Evolutionary conservation across 2,329 filamentous ascomycete genomes (phyloP), one percentile per base, ranked within the genome.

Genomic region (Acarospora socialis): DNA sequence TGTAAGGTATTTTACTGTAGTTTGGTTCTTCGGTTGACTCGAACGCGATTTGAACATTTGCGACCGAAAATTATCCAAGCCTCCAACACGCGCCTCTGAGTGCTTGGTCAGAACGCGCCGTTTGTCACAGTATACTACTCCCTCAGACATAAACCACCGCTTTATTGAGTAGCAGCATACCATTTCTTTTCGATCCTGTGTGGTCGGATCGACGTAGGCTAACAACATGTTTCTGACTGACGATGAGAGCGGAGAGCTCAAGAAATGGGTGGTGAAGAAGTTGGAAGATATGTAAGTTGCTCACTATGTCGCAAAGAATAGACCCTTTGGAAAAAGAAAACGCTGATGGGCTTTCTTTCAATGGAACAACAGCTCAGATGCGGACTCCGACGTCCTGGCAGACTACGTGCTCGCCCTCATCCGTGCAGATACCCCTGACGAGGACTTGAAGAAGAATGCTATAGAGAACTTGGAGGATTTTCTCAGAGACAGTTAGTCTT

Each of bases 361-460:
- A 24, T 26, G 4, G 12, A 32, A 22, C 10, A 33, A 27, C 43
- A 71, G 68, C 40, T 70, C 66, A n/a, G 70, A 74, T 47, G 70
- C 69, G 18, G 70, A 75, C 46, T 62, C 63, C 8, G 68, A 70
- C 41, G 66, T 74, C 2, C 63, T 75, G 13, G 69, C 68, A 18
- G 70, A 75, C 42, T 75, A 74, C 44, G 68, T 74, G 5, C 55
- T 73, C 28, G 70, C 68, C 14, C 59, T 75, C 18, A 60, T 74
- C 25, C 62, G 61, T 25, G 63, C 61, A 10, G 67, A 71, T 41
- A 67, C 67, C 23, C 55, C 64, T 3, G 64, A 69, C 36, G 60
- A 62, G n/a, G 55, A 63, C 33, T 62, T 72, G 30, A 59, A 59
- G 43, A 52, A 60, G 36, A 66, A 57, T 30, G 69, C 66, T 21